Evolutionary conservation across 2,329 filamentous ascomycete species (phyloP).

Genomic region (Cryphonectria radicalis): DNA sequence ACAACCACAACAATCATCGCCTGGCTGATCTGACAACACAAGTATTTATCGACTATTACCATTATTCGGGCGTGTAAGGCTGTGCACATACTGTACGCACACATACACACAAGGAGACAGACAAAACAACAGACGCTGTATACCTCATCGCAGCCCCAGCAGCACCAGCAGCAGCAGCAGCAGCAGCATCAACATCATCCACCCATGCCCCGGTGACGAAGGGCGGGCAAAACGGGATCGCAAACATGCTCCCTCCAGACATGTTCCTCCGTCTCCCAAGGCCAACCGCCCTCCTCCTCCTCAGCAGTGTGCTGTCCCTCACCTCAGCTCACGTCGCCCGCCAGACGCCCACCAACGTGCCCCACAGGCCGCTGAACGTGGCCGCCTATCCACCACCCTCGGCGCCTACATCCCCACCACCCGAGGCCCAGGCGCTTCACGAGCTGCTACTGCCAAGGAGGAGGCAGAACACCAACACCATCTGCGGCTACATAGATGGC

Average conservation of each 20-base stretch:
- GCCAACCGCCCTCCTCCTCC: constrained; percentile 38
- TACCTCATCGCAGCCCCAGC: neutral
- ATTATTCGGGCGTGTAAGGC: neutral
- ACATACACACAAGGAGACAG: neutral
- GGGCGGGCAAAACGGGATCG: neutral
- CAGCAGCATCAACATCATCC: neutral
- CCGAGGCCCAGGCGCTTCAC: constrained; percentile 40
- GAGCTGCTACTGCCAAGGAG: constrained; percentile 43
- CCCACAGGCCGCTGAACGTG: constrained; percentile 39
- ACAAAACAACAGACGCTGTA: neutral
- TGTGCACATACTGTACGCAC: neutral
- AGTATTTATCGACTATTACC: neutral
- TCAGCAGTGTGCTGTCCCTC: constrained; percentile 35
- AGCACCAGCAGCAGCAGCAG: no score
- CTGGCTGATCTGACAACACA: neutral
- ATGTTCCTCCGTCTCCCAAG: constrained; percentile 37
- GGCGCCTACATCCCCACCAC: constrained; percentile 46
- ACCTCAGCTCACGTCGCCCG: constrained; percentile 35
- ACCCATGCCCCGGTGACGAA: constrained; percentile 19
- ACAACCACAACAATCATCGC: neutral
- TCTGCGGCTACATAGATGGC: constrained; percentile 63
- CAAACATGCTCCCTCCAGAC: constrained; percentile 30
- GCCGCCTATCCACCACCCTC: constrained; percentile 40
- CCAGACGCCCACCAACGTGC: constrained; percentile 35
- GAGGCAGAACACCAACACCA: constrained; percentile 53